Evolutionary conservation across 1,139 yeast genomes (phyloP).

Genomic region (Hanseniaspora uvarum): DNA sequence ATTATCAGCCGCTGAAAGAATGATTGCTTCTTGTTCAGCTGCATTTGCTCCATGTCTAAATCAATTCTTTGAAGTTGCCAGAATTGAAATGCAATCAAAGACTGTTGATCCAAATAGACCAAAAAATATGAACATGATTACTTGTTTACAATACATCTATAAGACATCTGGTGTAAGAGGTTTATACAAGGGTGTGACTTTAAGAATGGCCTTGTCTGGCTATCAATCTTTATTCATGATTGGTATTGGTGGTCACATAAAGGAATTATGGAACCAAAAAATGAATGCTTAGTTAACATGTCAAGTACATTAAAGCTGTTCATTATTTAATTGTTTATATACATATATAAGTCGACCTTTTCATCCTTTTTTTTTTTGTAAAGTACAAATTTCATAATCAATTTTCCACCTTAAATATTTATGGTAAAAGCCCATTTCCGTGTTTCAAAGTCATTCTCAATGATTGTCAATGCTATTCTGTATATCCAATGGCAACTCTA

Average conservation of each 20-base stretch:
- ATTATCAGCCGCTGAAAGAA: constrained; percentile 67
- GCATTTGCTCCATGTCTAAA: constrained; percentile 98
- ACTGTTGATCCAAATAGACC: constrained; percentile 92
- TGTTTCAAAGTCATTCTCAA: background rate
- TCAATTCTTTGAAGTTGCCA: constrained; percentile 94
- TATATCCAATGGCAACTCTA: background rate
- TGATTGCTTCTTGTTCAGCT: constrained; percentile 79
- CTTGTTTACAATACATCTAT: constrained; percentile 76
- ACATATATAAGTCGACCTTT: background rate
- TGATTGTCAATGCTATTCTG: background rate
- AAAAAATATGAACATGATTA: constrained; percentile 69
- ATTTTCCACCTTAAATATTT: too few relatives aligned
- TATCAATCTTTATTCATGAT: constrained; percentile 99
- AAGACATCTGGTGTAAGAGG: constrained; percentile 76
- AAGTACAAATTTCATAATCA: background rate
- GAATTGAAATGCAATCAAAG: constrained; percentile 96
- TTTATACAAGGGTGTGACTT: constrained; percentile 90
- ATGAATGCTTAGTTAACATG: constrained; percentile 35
- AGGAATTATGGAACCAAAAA: constrained; percentile 47
- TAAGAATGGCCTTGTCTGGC: constrained; percentile 89
- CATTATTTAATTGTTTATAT: background rate
- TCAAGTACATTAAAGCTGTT: background rate
- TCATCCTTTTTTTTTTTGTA: background rate
- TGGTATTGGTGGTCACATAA: constrained; percentile 92
- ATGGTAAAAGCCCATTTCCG: background rate